Conservation (phyloP, 1,284 basidiomycete genomes). For the Tilletia indica region DNA sequence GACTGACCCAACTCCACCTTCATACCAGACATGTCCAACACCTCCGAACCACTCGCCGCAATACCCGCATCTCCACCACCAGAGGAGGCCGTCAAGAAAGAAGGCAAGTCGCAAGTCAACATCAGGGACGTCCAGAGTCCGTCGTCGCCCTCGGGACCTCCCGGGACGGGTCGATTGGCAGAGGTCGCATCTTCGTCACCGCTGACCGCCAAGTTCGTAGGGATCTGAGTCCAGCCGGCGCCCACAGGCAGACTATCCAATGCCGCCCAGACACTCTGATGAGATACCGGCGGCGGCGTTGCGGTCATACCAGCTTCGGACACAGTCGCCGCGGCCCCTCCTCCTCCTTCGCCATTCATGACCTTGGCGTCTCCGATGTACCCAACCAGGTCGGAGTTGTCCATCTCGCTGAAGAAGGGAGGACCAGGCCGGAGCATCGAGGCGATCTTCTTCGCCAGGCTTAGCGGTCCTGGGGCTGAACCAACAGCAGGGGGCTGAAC, state of each 20-base stretch:
- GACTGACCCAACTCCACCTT: conserved; percentile 31
- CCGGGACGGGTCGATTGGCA: not conserved
- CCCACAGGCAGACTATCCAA: conserved; percentile 40
- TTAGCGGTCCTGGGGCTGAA: not conserved
- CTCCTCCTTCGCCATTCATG: conserved; percentile 39
- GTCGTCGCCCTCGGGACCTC: conserved; percentile 30
- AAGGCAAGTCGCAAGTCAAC: conserved; percentile 32
- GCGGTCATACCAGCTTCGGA: conserved; percentile 16
- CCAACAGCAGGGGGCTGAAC: not conserved
- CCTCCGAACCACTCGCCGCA: not conserved
- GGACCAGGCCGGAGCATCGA: conserved; percentile 45
- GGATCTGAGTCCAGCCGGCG: conserved; percentile 29
- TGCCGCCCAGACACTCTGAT: conserved; percentile 42
- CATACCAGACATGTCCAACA: conserved; percentile 24
- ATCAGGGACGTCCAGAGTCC: conserved; percentile 45
- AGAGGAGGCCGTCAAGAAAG: not conserved
- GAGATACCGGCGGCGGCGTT: not conserved
- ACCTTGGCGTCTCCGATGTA: conserved; percentile 35
- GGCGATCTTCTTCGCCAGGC: conserved; percentile 41
- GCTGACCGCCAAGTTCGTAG: conserved; percentile 16
- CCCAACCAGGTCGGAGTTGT: conserved; percentile 42
- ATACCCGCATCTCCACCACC: not conserved
- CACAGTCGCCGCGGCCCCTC: conserved; percentile 29
- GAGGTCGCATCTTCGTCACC: not conserved
- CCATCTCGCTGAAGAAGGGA: conserved; percentile 43